Evolutionary conservation across 768 basidiomycete species (phyloP).

Genomic region (Antrodiella citrinella): DNA sequence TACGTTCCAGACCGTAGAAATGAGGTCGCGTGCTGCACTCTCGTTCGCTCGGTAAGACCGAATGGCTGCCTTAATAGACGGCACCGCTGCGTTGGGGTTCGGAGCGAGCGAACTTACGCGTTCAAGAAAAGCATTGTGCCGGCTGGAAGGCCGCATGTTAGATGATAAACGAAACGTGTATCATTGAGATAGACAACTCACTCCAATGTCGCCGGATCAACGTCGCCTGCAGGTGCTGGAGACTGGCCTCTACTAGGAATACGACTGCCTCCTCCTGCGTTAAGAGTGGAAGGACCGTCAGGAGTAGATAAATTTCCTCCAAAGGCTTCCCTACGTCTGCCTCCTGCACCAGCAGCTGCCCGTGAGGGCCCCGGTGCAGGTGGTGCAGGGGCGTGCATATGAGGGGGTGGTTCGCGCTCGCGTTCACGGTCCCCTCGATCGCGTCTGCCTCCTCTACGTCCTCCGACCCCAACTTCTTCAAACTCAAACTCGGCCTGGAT

Average conservation of each 20-base stretch:
- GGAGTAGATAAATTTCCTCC: conserved; percentile 36
- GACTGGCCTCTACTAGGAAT: conserved; percentile 22
- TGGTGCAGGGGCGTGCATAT: conserved; percentile 8
- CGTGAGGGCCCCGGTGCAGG: conserved; percentile 15
- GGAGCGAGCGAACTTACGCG: conserved; percentile 54
- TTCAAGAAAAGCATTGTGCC: conserved; percentile 54
- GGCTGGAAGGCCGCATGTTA: conserved; percentile 34
- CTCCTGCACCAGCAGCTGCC: conserved; percentile 19
- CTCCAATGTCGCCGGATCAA: conserved; percentile 50
- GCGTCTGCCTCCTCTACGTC: conserved; percentile 37
- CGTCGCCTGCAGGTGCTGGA: conserved; percentile 31
- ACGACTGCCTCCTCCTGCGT: conserved; percentile 20
- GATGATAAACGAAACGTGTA: neutral
- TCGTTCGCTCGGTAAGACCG: conserved; percentile 75
- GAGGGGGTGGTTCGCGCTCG: conserved; percentile 40
- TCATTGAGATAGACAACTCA: conserved; percentile 18
- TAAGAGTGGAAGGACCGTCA: conserved; percentile 11
- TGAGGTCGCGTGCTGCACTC: conserved; percentile 72
- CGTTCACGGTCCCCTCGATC: conserved; percentile 42
- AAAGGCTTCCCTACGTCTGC: conserved; percentile 54
- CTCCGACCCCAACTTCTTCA: conserved; percentile 42
- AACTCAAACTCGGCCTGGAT: conserved; percentile 64
- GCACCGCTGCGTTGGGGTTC: conserved; percentile 48
- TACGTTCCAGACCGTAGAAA: conserved; percentile 83
- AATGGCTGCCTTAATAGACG: conserved; percentile 65